Percentiles rank a stretch among this genome's conserved stretches.
Evolutionary conservation across 306 rosid species (phyloP).

Genomic region (Myrica gale): DNA sequence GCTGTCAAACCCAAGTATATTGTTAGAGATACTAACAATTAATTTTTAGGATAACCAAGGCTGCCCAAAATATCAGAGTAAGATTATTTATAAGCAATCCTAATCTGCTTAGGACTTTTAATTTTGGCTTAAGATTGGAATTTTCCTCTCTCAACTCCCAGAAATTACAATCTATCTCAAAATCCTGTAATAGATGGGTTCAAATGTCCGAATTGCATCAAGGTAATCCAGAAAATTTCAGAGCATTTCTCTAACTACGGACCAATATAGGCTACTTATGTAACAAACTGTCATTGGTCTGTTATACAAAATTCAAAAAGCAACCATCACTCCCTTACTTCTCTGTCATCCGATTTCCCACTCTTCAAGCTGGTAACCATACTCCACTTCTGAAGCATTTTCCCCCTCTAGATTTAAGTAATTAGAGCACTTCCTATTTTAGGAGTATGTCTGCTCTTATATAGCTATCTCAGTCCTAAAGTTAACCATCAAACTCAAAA

Average conservation of each 20-base stretch:
- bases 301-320: neutral
- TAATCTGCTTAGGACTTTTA: neutral
- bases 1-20: conserved; percentile 57
- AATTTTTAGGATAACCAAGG: neutral
- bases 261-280: neutral
- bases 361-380: neutral
- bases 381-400: conserved; percentile 1
- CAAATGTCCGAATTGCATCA: neutral
- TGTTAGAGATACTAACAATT: conserved; percentile 11
- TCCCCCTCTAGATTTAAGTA: conserved; percentile 11
- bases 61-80: conserved; percentile 15
- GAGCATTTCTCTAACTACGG: neutral
- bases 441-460: conserved; percentile 21
- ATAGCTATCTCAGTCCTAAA: conserved; percentile 19
- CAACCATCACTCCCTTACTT: neutral
- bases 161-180: neutral
- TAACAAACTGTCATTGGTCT: neutral
- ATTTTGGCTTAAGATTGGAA: neutral
- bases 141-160: neutral
- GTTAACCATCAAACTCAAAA: conserved; percentile 30
- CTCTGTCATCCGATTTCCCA: neutral
- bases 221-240: neutral
- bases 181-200: neutral
- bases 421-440: conserved; percentile 2
- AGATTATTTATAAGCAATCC: neutral